Evolutionary conservation across 116 monocot genomes (phyloP).

Genomic region (Phalaenopsis hybrid): DNA sequence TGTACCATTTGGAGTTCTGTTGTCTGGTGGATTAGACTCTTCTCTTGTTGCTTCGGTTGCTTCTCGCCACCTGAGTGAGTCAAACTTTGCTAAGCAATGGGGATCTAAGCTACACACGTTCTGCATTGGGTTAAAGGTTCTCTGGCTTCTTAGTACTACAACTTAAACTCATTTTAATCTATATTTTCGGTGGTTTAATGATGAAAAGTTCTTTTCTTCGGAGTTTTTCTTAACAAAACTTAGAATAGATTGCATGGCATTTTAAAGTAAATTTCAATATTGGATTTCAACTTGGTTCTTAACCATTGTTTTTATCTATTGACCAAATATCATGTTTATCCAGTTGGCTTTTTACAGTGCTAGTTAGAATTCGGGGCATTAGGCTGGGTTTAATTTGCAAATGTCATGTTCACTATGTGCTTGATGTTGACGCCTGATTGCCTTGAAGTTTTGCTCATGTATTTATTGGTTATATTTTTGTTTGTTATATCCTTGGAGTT

Average conservation of each 20-base stretch:
- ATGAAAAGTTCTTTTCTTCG: background rate
- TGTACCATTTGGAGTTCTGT: conserved; percentile 94
- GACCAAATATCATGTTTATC: background rate
- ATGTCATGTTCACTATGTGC: background rate
- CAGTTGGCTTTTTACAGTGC: background rate
- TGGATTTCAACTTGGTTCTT: background rate
- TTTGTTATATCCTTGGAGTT: background rate
- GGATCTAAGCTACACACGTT: conserved; percentile 91
- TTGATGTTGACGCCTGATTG: background rate
- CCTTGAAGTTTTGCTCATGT: background rate
- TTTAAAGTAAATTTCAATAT: background rate
- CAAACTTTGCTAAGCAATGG: conserved; percentile 75
- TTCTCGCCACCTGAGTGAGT: conserved; percentile 55
- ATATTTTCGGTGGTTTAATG: background rate
- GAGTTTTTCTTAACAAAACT: background rate
- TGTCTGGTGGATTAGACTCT: conserved; percentile 96
- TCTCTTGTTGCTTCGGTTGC: conserved; percentile 98
- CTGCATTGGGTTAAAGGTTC: conserved; percentile 84
- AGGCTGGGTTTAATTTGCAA: background rate
- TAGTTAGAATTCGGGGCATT: background rate
- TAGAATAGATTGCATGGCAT: background rate
- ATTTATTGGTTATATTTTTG: background rate
- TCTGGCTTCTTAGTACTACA: conserved; percentile 6
- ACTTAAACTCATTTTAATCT: background rate
- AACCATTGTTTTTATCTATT: background rate